Base-by-base conservation (phyloP, 208 protist genomes). In the Wallacemonas sp. region DNA sequence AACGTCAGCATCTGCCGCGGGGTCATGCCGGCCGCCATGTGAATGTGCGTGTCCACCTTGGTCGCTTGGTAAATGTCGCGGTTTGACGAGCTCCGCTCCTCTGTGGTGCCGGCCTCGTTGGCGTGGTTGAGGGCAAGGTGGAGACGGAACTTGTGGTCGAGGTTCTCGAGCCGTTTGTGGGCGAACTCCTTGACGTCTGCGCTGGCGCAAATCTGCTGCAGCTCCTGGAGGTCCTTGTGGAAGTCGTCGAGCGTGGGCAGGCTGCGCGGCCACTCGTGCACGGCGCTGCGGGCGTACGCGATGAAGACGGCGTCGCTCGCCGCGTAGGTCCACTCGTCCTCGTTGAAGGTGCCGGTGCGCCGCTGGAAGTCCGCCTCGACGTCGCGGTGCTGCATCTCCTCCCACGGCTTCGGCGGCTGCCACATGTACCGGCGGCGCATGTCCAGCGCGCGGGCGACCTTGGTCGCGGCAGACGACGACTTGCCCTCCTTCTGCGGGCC, bases 31-130 rank as follows among this genome's bases (percentile, higher is more conserved):
- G 97, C 93, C 1, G 95, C 93, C 72, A 98, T 92, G 74, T 99
- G 98, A 62, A 99, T 97, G 60, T 99, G 97, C 23, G 96, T 99
- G 70, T 99, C 98, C 32, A 99, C 96, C 68, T 99, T 99, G 16
- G 86, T 87, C 5, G 97, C 94, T 52, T 98, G 92, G 68, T 98
- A 98, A 63, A 98, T 97, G 71, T 98, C 97, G 54, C 91, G 88
- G 63, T 98, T 96, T 30, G 85, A 90, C 34, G 88, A 94, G 54
- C 79, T 55, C 34, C 86, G 83, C 49, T 96, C 84, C 65, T 88
- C 89, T 12, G 79, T 94, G 26, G 87, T 97, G 39, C 90, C 90
- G 32, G 89, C 92, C 70, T 97, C 87, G 62, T 92, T 90, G 21
- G 78, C 85, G 56, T 96, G 85, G 74, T 99, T 99, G 24, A 98